Percentiles rank a stretch among this genome's conserved stretches.
Evolutionary conservation across 257 asterid species (phyloP).

Genomic region (Nemophila menziesii): DNA sequence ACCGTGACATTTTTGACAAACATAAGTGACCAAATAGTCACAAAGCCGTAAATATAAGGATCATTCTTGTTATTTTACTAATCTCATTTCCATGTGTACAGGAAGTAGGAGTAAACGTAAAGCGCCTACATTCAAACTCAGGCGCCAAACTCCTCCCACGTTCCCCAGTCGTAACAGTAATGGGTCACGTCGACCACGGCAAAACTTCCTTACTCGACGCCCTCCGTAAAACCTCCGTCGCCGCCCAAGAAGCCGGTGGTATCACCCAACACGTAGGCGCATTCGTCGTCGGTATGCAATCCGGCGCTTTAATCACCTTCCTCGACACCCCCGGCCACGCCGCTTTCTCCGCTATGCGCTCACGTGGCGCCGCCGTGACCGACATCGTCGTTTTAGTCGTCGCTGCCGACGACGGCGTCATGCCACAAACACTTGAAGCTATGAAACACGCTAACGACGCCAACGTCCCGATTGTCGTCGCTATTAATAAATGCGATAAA

Average conservation of each 20-base stretch:
- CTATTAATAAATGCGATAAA: slow-evolving; percentile 87
- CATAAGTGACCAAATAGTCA: no score
- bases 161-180: slow-evolving; percentile 88
- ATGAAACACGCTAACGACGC: slow-evolving; percentile 84
- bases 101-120: slow-evolving; percentile 85
- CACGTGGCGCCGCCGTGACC: slow-evolving; percentile 94
- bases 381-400: slow-evolving; percentile 91
- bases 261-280: slow-evolving; percentile 97
- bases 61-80: not conserved
- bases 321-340: slow-evolving; percentile 99
- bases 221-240: slow-evolving; percentile 73
- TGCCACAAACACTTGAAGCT: slow-evolving; percentile 98
- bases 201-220: slow-evolving; percentile 94
- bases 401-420: slow-evolving; percentile 97
- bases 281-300: slow-evolving; percentile 87
- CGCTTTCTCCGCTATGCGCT: slow-evolving; percentile 96
- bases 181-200: slow-evolving; percentile 99
- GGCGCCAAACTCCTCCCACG: slow-evolving; percentile 57
- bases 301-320: slow-evolving; percentile 81
- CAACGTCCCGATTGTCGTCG: slow-evolving; percentile 75
- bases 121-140: slow-evolving; percentile 54
- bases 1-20: no score
- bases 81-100: slow-evolving; percentile 16
- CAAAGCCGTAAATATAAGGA: no score
- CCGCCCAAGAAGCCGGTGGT: slow-evolving; percentile 98